Base-by-base conservation (phyloP, 2,329 filamentous ascomycete species). In the Clathrospora elynae region DNA sequence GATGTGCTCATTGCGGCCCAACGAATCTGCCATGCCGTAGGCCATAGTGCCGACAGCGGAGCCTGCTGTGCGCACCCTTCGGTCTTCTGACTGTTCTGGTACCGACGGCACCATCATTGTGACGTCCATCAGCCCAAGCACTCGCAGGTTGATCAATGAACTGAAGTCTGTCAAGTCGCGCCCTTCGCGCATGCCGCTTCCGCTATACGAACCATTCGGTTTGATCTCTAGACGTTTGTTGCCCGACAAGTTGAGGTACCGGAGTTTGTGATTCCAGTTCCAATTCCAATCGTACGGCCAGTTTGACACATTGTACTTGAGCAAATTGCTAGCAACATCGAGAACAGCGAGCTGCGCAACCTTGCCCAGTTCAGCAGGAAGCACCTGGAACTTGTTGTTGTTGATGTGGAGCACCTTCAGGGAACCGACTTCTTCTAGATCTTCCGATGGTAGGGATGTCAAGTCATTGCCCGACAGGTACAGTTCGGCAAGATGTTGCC, bases 221-320 rank as follows among this genome's bases (percentile, higher is more conserved):
- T 85, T 85, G 74, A 99, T 97, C 71, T 99, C 93, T 22, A 99
- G 74, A 35, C 92, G 85, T 71, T 96, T 96, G 74, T 99, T 99
- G 36, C 93, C 93, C 0, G 92, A 97, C 63, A 99, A 78, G 64
- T 97, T 99, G 51, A 99, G 84, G 64, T 95, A 99, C 51, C 91
- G 87, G 54, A 99, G 75, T 60, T 96, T 95, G 34, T 88, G 89
- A 62, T 99, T 99, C 78, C 93, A 88, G 64, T 97, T 97, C 93
- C 93, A 99, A 62, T 99, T 99, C 93, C 93, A 99, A 67, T 99
- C 93, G 66, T 99, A 99, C 0, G 92, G 93, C 78, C 95, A 96
- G 64, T 99, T 99, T 19, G 90, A 93, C 33, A 99, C 95, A 67
- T 99, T 99, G 79, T 99, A 99, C 71, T 97, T 99, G 43, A 99